These are phyloP conservation scores for Fistulifera pelliculosa DNA, from an alignment of 108 stramenopile species.

Conservation along the genomic window DNA sequence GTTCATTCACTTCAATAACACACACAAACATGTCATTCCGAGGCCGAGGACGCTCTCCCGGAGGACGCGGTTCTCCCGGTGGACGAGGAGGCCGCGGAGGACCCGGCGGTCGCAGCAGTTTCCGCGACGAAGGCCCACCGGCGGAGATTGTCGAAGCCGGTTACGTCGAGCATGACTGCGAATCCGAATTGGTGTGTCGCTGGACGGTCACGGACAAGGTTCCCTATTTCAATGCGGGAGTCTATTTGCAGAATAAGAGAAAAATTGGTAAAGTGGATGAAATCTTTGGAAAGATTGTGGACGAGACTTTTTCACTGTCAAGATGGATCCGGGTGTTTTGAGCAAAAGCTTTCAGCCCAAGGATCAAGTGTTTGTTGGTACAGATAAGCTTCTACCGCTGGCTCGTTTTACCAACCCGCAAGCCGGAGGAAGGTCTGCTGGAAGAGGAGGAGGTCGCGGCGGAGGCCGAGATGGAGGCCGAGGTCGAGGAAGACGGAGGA, in stretches of 20 bases:
- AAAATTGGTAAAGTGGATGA: slow-evolving; percentile 98
- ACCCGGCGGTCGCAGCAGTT: slow-evolving; percentile 21
- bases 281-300: slow-evolving; percentile 85
- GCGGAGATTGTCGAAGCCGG: slow-evolving; percentile 74
- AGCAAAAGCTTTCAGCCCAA: slow-evolving; percentile 85
- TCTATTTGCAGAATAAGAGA: slow-evolving; percentile 96
- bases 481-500: slow-evolving; percentile 22
- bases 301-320: slow-evolving; percentile 94
- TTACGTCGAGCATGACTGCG: slow-evolving; percentile 72
- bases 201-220: slow-evolving; percentile 77
- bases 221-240: slow-evolving; percentile 97
- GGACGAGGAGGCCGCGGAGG: slow-evolving; percentile 42
- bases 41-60: slow-evolving; percentile 14
- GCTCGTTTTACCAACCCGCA: slow-evolving; percentile 84
- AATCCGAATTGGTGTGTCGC: slow-evolving; percentile 72
- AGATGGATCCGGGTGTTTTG: slow-evolving; percentile 90
- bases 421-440: slow-evolving; percentile 10
- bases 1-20: not conserved
- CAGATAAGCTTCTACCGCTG: slow-evolving; percentile 90
- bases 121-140: slow-evolving; percentile 77
- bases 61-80: too few species aligned
- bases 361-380: slow-evolving; percentile 86
- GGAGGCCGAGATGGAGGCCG: slow-evolving; percentile 41
- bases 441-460: slow-evolving; percentile 44
- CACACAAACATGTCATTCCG: slow-evolving; percentile 1